These are phyloP conservation scores for Ensete ventricosum DNA, from an alignment of 176 grass and related monocot genomes.

Conservation along the genomic window DNA sequence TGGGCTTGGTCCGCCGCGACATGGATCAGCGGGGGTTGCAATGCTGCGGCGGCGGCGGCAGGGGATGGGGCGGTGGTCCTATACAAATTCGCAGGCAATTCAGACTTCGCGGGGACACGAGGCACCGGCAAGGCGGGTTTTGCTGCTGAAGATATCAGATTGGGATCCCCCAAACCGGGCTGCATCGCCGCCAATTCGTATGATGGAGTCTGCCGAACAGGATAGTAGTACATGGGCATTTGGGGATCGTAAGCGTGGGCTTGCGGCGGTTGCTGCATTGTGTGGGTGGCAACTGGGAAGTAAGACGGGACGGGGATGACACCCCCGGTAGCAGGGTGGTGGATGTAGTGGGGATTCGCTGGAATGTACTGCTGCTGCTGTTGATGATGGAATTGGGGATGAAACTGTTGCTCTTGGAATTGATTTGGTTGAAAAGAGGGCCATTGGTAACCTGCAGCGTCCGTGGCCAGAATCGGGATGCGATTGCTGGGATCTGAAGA, in stretches of 20 bases:
- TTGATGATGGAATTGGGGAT: conserved; percentile 26
- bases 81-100: conserved; percentile 58
- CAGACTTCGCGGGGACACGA: conserved; percentile 44
- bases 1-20: conserved; percentile 15
- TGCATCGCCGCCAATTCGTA: conserved; percentile 43
- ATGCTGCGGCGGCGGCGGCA: conserved; percentile 29
- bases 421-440: conserved; percentile 36
- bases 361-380: conserved; percentile 52
- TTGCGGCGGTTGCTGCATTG: conserved; percentile 54
- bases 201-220: conserved; percentile 41
- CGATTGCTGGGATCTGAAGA: conserved; percentile 29
- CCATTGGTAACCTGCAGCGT: conserved; percentile 35
- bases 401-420: conserved; percentile 38
- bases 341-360: conserved; percentile 65
- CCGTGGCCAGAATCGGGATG: conserved; percentile 30
- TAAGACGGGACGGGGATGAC: conserved; percentile 69
- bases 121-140: conserved; percentile 42
- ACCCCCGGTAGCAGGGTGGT: conserved; percentile 59
- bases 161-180: conserved; percentile 26
- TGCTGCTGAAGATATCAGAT: conserved; percentile 1
- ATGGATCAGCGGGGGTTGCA: conserved; percentile 14
- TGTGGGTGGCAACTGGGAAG: conserved; percentile 35
- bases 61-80: conserved; percentile 31
- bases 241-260: conserved; percentile 38
- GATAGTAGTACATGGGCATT: conserved; percentile 74